Evolutionary conservation across 768 basidiomycete species (phyloP), one percentile per base, ranked within the genome.

Genomic region (Solioccasus polychromus): DNA sequence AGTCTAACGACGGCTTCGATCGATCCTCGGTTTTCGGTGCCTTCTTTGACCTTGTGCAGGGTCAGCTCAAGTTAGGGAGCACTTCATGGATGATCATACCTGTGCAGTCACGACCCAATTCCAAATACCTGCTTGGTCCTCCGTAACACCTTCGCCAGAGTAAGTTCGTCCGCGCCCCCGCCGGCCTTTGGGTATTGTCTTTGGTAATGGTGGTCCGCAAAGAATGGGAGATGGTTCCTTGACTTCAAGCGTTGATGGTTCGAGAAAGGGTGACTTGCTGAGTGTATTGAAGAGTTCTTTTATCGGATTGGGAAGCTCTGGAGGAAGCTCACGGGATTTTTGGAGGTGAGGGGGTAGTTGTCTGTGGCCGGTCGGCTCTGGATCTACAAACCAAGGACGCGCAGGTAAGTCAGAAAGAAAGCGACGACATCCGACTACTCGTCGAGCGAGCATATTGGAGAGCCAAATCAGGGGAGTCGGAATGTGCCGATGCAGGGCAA

Each of bases 21-120:
- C 2, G 82, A 78, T 6, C 88, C 90, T 55, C 83, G 76, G 44
- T 77, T 80, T 70, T 92, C 88, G 7, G 86, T 86, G 8, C 89
- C 89, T 54, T 89, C 85, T 61, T 89, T 92, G 39, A 92, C 87
- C 85, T 88, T 17, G 50, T 14, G 44, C 38, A 18, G 32, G 32
- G 48, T 49, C 42, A 50, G 20, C 8, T 15, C 35, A 6, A 17
- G 42, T 1, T 19, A 4, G 12, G 20, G 11, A 25, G n/a, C 1
- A 17, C 2, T 9, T n/a, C 22, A 29, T 19, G 26, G 11, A 10
- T 6, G 35, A 41, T 49, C 64, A 25, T 45, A 83, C 88, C 72
- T 91, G 86, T 4, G 83, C 88, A 46, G 82, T 70, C 11, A 90
- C 68, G 14, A 83, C 68, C 88, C 89, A 90, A 47, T 69, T 76